Conservation (phyloP, 1,139 yeast species). For the Saccharomyces hybrid region DNA sequence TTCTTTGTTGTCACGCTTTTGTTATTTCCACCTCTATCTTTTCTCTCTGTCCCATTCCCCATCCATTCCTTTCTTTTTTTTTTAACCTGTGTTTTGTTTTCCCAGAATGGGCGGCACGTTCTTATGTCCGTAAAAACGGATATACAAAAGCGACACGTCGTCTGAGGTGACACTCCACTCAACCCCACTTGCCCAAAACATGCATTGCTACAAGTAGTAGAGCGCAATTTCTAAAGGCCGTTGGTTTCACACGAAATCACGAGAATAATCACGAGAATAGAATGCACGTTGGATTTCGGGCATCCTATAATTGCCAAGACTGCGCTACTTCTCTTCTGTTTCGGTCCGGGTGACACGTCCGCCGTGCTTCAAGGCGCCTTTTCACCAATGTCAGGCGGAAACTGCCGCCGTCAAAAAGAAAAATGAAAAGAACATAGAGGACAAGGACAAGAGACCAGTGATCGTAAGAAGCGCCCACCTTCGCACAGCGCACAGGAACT, state of each 20-base stretch:
- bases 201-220: neutral
- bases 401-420: conserved; percentile 1
- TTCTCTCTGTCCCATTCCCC: neutral
- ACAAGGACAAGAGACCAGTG: conserved; percentile 1
- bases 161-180: neutral
- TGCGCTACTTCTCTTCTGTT: neutral
- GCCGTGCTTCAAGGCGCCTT: neutral
- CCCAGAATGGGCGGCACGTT: conserved; percentile 1
- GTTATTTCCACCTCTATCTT: neutral
- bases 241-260: neutral
- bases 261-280: neutral
- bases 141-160: neutral
- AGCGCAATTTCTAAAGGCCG: neutral
- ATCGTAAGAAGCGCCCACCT: conserved; percentile 2
- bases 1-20: neutral
- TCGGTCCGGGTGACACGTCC: neutral
- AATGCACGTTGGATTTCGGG: neutral
- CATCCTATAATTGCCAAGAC: neutral
- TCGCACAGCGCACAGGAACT: conserved; percentile 1
- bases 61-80: neutral
- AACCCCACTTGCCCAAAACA: neutral
- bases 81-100: conserved; percentile 1
- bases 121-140: conserved; percentile 1
- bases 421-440: neutral
- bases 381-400: neutral